Percentiles rank a stretch among this genome's conserved stretches.
Conservation (phyloP, 352 stramenopile genomes). For the Globisporangium okanoganense region DNA sequence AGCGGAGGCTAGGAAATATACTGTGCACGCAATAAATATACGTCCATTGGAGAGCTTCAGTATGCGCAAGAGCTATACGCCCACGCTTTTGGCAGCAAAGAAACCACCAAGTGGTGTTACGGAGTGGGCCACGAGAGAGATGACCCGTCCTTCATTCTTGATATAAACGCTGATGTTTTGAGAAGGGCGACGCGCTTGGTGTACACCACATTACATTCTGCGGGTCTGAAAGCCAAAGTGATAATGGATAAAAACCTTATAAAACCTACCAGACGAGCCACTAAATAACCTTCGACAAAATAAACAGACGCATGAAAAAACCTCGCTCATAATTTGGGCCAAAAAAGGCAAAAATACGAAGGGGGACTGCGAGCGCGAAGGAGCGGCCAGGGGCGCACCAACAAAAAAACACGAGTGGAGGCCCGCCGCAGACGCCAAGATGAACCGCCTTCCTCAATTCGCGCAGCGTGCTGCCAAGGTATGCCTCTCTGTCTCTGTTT, state of each 20-base stretch:
- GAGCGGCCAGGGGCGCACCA: slow-evolving; percentile 23
- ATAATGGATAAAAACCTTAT: slow-evolving; percentile 4
- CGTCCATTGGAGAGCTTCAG: slow-evolving; percentile 6
- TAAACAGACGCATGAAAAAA: slow-evolving; percentile 4
- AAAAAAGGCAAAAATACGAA: background rate
- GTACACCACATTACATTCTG: background rate
- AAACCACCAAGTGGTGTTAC: slow-evolving; percentile 4
- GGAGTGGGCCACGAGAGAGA: slow-evolving; percentile 8
- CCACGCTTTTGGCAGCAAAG: slow-evolving; percentile 9
- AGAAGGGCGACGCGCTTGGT: background rate
- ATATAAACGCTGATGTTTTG: background rate
- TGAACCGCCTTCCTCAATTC: slow-evolving; percentile 73
- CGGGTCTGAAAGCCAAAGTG: background rate
- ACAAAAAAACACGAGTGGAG: slow-evolving; percentile 48
- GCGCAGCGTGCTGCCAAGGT: slow-evolving; percentile 77
- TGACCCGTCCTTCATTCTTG: slow-evolving; percentile 4
- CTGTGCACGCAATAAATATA: slow-evolving; percentile 17
- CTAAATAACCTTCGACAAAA: slow-evolving; percentile 2
- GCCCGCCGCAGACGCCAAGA: slow-evolving; percentile 31
- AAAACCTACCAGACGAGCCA: background rate
- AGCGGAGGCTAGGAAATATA: background rate
- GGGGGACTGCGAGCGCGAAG: too few relatives aligned
- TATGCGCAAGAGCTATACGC: slow-evolving; percentile 16
- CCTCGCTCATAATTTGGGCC: background rate
- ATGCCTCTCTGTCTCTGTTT: slow-evolving; percentile 9